Evolutionary conservation across 2,329 filamentous ascomycete genomes (phyloP), one percentile per base, ranked within the genome.

Genomic region (Calycina marina): DNA sequence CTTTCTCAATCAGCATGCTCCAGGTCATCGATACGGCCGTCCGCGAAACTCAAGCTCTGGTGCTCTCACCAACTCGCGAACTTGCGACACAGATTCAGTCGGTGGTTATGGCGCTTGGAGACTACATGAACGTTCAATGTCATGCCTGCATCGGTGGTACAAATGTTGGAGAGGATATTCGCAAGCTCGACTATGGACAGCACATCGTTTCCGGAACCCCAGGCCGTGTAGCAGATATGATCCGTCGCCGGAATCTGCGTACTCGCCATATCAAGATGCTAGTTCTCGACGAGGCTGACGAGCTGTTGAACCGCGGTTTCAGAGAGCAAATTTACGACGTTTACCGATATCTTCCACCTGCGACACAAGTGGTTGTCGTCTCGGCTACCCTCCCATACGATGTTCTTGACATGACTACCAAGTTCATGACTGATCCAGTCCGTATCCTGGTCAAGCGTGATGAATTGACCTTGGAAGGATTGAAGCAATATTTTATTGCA

Each of bases 41-140:
- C 34, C 79, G 85, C 49, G 83, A 93, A 61, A 90, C 83, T 22
- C 86, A 94, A 65, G 90, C 90, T 4, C 75, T 98, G 27, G 86
- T 98, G 6, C 73, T 98, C 6, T 94, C 90, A 4, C 90, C 90
- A 2, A 96, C 88, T 13, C 84, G 90, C 54, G 90, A 98, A 69
- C 67, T 98, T 43, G 90, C 90, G 28, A 94, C 88, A 16, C 90
- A 98, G 61, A 98, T 98, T 44, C 90, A 98, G 61, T 93, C 84
- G 20, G 90, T 98, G 38, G 81, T 98, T 47, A 93, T 96, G 76
- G 90, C 90, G n/a, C 72, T 98, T n/a, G 90, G 90, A 44, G 90
- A 98, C 60, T 98, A 94, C 67, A 96, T 98, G 90, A 94, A 94
- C 54, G 84, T 98, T 3, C 86, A 98, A 60, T 98, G 90, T 62